phyloP scores from a whole-genome alignment of 768 basidiomycete species.

The Naganishia randhawae region DNA sequence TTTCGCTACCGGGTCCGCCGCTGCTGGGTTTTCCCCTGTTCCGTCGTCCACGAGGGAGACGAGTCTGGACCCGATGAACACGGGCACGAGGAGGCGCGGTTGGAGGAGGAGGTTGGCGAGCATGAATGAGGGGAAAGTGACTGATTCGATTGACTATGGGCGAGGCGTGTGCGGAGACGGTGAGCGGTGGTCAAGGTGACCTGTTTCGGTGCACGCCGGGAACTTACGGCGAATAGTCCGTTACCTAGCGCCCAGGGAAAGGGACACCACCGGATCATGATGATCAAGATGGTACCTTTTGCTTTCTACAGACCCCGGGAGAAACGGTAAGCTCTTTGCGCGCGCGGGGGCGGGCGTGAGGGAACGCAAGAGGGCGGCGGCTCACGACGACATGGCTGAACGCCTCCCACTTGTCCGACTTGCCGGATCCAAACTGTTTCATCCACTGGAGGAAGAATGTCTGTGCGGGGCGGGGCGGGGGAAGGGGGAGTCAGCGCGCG shows the following conservation, averaged over 20 bases:
- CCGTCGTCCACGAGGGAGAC: slow-evolving; percentile 37
- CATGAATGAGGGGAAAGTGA: slow-evolving; percentile 46
- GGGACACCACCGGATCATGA: slow-evolving; percentile 51
- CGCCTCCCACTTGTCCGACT: slow-evolving; percentile 47
- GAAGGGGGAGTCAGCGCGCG: not conserved
- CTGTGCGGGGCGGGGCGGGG: slow-evolving; percentile 17
- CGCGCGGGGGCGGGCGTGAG: not conserved
- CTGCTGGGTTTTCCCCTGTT: slow-evolving; percentile 28
- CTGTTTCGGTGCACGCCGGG: not conserved
- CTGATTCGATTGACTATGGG: slow-evolving; percentile 45
- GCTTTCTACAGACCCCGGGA: slow-evolving; percentile 25
- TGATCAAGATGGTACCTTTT: slow-evolving; percentile 47
- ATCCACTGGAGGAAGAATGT: slow-evolving; percentile 47
- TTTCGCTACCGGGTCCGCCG: slow-evolving; percentile 39
- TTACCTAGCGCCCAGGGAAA: slow-evolving; percentile 49
- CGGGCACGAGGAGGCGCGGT: slow-evolving; percentile 46
- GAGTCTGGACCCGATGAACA: slow-evolving; percentile 50
- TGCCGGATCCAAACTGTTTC: slow-evolving; percentile 32
- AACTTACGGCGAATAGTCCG: slow-evolving; percentile 49
- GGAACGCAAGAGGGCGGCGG: not conserved
- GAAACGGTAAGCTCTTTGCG: not conserved
- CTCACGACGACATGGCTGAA: slow-evolving; percentile 46
- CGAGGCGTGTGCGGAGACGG: not conserved
- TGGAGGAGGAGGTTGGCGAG: slow-evolving; percentile 44
- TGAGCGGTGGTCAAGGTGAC: not conserved